These are phyloP conservation scores for Colletotrichum karsti DNA, from an alignment of 2,329 filamentous ascomycete genomes.

Conservation along the genomic window DNA sequence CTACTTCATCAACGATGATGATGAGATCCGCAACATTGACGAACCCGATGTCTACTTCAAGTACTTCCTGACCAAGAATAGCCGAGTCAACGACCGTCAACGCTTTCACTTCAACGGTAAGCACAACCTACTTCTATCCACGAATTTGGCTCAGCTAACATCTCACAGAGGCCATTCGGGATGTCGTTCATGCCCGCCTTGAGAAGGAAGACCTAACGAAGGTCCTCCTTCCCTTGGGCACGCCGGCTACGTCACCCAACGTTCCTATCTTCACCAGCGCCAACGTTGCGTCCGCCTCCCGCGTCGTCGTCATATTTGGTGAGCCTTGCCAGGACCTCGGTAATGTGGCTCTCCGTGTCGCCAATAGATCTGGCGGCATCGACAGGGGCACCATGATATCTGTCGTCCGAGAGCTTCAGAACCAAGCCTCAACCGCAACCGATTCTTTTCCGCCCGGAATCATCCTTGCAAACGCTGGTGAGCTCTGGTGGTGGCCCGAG, in stretches of 20 bases:
- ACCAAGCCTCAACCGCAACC: constrained; percentile 41
- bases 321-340: constrained; percentile 78
- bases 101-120: constrained; percentile 78
- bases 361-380: constrained; percentile 71
- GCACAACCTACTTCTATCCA: constrained; percentile 28
- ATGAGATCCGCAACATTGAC: constrained; percentile 77
- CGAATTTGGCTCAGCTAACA: constrained; percentile 8
- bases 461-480: constrained; percentile 80
- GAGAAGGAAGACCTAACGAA: constrained; percentile 65
- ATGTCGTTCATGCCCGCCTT: constrained; percentile 70
- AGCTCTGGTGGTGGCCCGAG: constrained; percentile 79
- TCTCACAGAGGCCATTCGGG: constrained; percentile 66
- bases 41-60: constrained; percentile 77
- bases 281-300: constrained; percentile 63
- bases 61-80: constrained; percentile 76
- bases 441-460: constrained; percentile 62
- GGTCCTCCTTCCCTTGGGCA: constrained; percentile 68
- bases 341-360: constrained; percentile 74
- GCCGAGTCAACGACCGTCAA: constrained; percentile 80
- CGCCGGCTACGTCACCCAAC: constrained; percentile 58
- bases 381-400: constrained; percentile 75
- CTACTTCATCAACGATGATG: constrained; percentile 80
- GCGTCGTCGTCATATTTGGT: constrained; percentile 79
- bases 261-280: constrained; percentile 71
- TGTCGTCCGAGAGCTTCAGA: constrained; percentile 59